These are phyloP conservation scores for Chaetomium sp. DNA, from an alignment of 2,329 filamentous ascomycete species.

Conservation along the genomic window DNA sequence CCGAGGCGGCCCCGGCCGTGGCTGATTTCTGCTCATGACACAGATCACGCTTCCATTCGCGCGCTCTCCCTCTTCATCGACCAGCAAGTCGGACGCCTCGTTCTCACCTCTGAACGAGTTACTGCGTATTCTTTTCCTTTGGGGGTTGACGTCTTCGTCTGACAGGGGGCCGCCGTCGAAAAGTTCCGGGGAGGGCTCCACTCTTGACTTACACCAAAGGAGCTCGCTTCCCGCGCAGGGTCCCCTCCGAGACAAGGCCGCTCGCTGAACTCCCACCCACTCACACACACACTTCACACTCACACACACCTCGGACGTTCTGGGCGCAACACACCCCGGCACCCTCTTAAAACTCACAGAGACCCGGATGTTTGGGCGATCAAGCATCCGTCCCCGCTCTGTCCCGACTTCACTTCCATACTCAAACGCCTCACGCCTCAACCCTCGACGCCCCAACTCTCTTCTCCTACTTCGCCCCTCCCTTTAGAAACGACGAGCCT, in stretches of 20 bases:
- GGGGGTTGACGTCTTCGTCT: neutral
- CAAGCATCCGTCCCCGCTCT: constrained; percentile 28
- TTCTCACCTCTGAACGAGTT: neutral
- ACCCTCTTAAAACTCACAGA: constrained; percentile 38
- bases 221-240: constrained; percentile 10
- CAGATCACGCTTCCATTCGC: neutral
- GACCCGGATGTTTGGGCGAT: constrained; percentile 34
- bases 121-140: neutral
- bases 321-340: constrained; percentile 25
- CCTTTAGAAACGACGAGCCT: constrained; percentile 25
- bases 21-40: constrained; percentile 22
- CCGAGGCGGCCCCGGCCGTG: constrained; percentile 30
- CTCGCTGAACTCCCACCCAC: constrained; percentile 4
- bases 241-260: neutral
- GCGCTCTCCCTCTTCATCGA: no score
- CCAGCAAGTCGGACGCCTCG: no score
- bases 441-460: constrained; percentile 17
- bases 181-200: constrained; percentile 4
- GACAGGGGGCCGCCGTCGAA: constrained; percentile 1
- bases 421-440: constrained; percentile 31
- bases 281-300: neutral
- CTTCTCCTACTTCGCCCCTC: neutral
- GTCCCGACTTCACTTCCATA: constrained; percentile 26
- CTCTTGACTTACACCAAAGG: constrained; percentile 7
- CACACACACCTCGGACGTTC: constrained; percentile 9